Conservation (phyloP, 495 filamentous ascomycete species). For the Tuber umbilicatum region DNA sequence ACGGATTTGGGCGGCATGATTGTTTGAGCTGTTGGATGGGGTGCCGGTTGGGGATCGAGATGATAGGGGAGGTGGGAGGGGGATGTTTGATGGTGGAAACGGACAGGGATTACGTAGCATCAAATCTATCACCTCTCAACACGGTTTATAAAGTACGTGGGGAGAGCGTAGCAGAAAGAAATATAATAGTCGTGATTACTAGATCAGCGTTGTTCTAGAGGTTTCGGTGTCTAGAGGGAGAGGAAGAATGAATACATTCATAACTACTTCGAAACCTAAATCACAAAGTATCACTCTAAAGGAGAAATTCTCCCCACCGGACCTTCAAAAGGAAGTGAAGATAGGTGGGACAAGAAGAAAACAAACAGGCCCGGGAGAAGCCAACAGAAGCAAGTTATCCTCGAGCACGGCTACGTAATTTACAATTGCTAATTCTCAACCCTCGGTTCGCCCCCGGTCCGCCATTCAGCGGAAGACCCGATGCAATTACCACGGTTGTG, state of each 20-base stretch:
- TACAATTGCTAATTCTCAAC: no score
- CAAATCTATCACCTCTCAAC: not conserved
- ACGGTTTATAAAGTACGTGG: not conserved
- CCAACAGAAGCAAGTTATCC: no score
- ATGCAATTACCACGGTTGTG: not conserved
- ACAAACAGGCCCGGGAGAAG: not conserved
- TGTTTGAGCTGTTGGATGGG: not conserved
- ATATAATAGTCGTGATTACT: not conserved
- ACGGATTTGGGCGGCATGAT: constrained; percentile 54
- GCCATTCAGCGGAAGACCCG: not conserved
- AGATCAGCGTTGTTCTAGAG: not conserved
- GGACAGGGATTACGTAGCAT: not conserved
- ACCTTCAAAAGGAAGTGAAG: not conserved
- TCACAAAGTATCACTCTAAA: not conserved
- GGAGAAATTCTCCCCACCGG: not conserved
- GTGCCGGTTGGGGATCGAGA: not conserved
- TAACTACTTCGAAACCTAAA: not conserved
- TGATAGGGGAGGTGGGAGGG: not conserved
- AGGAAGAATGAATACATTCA: not conserved
- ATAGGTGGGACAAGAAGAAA: not conserved
- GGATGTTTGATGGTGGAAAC: not conserved
- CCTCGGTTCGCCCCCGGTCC: no score
- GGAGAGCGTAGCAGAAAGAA: not conserved
- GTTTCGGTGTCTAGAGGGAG: not conserved
- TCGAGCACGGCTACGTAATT: no score